Evolutionary conservation across 1,139 yeast genomes (phyloP), one percentile per base, ranked within the genome.

Genomic region (Yamadazyma aaseri): DNA sequence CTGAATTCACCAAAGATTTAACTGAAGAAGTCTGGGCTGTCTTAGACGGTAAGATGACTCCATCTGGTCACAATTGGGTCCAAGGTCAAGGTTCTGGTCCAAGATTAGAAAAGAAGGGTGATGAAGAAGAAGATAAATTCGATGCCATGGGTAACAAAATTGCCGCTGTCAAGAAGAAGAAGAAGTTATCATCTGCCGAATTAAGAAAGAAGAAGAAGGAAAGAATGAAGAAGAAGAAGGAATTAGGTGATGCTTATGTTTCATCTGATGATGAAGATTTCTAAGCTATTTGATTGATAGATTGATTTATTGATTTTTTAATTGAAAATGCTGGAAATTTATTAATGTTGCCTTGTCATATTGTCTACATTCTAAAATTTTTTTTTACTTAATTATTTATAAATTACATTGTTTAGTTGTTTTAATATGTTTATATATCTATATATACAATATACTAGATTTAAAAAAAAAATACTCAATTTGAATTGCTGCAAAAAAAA

Each of bases 131-230:
- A 69, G 97, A 89, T 71, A 87, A 89, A 76, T 90, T 92, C 76
- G 98, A 92, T 76, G 98, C 97, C 61, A 86, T 92, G 94, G 98
- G 98, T 80, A 92, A 92, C 96, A 92, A 92, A 94, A 81, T 92
- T 73, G 90, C 87, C 58, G 75, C 85, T 65, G 87, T 78, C 68
- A 87, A 89, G 86, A 92, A 92, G 94, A 90, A 86, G 84, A 79
- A 79, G 73, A 92, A 90, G 86, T 81, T 92, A 67, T 85, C 97
- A 54, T 90, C 97, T 64, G 97, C 98, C 53, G 98, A 92, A 75
- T 80, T 92, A 71, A 86, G 98, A 82, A 92, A 92, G 96, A 92
- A 92, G 96, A 92, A 92, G 97, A 92, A 92, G 96, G 98, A 92
- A 79, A 89, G 98, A 83, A 90, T 92, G 97, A 87, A 86, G 86